phyloP scores from a whole-genome alignment of 2,329 filamentous ascomycete genomes.

The Aspergillus jensenii region DNA sequence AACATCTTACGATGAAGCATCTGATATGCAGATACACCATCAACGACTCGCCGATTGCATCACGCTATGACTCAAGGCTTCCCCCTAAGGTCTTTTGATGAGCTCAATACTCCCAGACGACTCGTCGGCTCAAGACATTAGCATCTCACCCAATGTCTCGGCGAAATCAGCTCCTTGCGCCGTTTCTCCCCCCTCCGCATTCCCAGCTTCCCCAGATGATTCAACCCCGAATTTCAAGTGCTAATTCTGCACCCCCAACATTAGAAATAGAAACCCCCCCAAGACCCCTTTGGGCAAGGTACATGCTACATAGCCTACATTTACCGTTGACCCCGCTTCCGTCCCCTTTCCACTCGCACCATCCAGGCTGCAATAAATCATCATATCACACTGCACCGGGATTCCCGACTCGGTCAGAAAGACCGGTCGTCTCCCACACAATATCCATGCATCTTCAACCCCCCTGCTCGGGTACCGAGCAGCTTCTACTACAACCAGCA shows the following conservation, averaged over 20 bases:
- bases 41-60: neutral
- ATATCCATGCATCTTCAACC: neutral
- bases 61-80: neutral
- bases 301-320: neutral
- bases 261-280: neutral
- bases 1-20: neutral
- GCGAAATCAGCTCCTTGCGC: neutral
- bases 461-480: conserved; percentile 1
- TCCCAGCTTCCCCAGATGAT: neutral
- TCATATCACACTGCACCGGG: neutral
- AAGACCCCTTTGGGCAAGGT: neutral
- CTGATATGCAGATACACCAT: neutral
- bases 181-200: neutral
- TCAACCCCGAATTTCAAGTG: neutral
- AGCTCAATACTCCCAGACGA: neutral
- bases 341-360: neutral
- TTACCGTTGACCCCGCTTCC: neutral
- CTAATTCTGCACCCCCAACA: neutral
- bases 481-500: neutral
- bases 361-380: neutral
- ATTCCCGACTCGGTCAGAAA: neutral
- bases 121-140: neutral
- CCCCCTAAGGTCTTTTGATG: no score
- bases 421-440: neutral
- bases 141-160: neutral